Evolutionary conservation across 805 yeast species (phyloP).

Genomic region (Spathaspora hagerdaliae): DNA sequence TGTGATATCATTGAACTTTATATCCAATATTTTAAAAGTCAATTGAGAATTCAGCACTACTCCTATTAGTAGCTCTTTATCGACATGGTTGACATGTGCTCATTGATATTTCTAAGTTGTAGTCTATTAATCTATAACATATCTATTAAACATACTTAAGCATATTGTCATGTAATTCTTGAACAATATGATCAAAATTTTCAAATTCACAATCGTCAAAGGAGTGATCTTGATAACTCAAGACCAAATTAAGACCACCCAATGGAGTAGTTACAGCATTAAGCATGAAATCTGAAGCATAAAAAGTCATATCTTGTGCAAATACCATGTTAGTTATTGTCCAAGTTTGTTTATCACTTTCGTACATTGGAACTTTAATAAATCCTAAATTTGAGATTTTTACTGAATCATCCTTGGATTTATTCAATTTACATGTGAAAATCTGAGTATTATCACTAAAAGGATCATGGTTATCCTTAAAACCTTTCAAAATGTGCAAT

Average conservation of each 20-base stretch:
- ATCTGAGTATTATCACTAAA: conserved; percentile 15
- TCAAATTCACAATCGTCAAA: conserved; percentile 20
- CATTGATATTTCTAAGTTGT: no score
- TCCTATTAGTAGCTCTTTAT: no score
- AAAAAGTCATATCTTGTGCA: conserved; percentile 33
- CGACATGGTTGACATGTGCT: no score
- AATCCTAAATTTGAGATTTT: conserved; percentile 37
- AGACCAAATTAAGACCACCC: conserved; percentile 34
- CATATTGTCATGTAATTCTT: conserved; percentile 15
- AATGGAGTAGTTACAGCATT: conserved; percentile 23
- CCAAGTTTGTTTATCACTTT: conserved; percentile 13
- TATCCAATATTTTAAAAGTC: no score
- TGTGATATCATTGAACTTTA: no score
- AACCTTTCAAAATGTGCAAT: conserved; percentile 17
- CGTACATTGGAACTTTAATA: conserved; percentile 17
- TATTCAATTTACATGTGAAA: conserved; percentile 19
- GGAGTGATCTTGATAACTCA: conserved; percentile 24
- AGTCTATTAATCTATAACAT: not conserved
- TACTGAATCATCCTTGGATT: conserved; percentile 25
- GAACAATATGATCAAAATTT: conserved; percentile 21
- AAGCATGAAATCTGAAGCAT: conserved; percentile 31
- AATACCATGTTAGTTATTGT: conserved; percentile 27
- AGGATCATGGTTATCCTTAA: conserved; percentile 12
- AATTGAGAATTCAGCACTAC: no score
- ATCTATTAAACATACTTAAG: conserved; percentile 6